These are phyloP conservation scores for Fusarium piperis DNA, from an alignment of 2,329 filamentous ascomycete genomes.

Conservation along the genomic window DNA sequence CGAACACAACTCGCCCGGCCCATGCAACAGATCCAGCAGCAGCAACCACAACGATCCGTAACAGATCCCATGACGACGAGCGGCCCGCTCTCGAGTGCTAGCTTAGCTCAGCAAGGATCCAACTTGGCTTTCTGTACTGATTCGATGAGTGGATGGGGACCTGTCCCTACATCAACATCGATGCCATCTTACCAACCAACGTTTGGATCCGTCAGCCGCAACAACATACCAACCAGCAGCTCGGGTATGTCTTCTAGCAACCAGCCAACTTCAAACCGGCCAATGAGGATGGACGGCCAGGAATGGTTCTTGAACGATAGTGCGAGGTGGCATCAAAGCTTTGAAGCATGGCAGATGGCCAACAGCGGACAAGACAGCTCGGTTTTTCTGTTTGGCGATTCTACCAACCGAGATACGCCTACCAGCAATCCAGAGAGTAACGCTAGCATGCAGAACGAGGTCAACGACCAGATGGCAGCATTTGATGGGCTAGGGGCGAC, in stretches of 20 bases:
- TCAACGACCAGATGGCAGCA: slow-evolving; percentile 36
- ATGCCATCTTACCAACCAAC: slow-evolving; percentile 33
- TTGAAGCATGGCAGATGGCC: slow-evolving; percentile 61
- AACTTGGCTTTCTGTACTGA: slow-evolving; percentile 36
- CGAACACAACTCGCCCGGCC: slow-evolving; percentile 40
- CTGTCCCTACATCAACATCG: slow-evolving; percentile 28
- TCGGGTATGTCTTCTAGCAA: slow-evolving; percentile 36
- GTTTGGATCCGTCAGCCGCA: slow-evolving; percentile 35
- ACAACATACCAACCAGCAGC: slow-evolving; percentile 15
- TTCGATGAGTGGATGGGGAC: slow-evolving; percentile 41
- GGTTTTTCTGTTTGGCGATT: slow-evolving; percentile 45
- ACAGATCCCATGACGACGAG: slow-evolving; percentile 25
- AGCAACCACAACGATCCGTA: slow-evolving; percentile 19
- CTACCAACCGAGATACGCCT: slow-evolving; percentile 30
- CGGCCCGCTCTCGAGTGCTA: slow-evolving; percentile 11
- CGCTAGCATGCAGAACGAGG: slow-evolving; percentile 27
- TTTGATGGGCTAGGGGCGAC: slow-evolving; percentile 48
- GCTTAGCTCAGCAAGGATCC: slow-evolving; percentile 26
- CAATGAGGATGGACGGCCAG: slow-evolving; percentile 57
- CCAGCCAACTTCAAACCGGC: slow-evolving; percentile 28
- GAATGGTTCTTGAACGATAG: slow-evolving; percentile 69
- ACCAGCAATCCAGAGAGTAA: slow-evolving; percentile 27
- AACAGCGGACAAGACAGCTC: slow-evolving; percentile 37
- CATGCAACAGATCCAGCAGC: slow-evolving; percentile 32
- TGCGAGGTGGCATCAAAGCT: slow-evolving; percentile 67